Evolutionary conservation across 2,329 filamentous ascomycete genomes (phyloP).

Genomic region (Diaporthe sp.): DNA sequence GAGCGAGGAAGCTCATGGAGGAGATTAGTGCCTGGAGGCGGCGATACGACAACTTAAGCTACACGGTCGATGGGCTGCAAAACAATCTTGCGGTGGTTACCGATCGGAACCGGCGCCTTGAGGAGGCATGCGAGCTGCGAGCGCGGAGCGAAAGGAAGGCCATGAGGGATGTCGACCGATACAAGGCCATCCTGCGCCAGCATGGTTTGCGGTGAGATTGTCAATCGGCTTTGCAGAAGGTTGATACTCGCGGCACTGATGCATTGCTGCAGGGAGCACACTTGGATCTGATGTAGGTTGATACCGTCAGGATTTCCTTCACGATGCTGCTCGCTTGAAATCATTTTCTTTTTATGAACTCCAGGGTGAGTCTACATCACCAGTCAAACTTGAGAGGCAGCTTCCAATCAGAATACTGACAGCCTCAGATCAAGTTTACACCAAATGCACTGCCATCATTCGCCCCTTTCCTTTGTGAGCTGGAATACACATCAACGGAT

Average conservation of each 20-base stretch:
- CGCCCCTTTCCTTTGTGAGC: neutral
- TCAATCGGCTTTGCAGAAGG: neutral
- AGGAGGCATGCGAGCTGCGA: conserved; percentile 34
- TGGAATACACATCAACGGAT: neutral
- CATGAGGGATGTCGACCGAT: conserved; percentile 39
- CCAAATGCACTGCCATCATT: neutral
- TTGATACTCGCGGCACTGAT: neutral
- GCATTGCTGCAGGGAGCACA: neutral
- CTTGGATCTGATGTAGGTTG: conserved; percentile 5
- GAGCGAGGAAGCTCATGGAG: conserved; percentile 38
- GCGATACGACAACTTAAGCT: conserved; percentile 39
- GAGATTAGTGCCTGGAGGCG: conserved; percentile 46
- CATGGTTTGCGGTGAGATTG: conserved; percentile 40
- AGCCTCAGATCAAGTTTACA: neutral
- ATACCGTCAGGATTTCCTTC: neutral
- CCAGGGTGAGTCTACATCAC: conserved; percentile 10
- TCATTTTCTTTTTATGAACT: neutral
- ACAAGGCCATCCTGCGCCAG: conserved; percentile 43
- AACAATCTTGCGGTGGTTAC: conserved; percentile 45
- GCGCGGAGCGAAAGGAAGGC: conserved; percentile 31
- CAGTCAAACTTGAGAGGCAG: neutral
- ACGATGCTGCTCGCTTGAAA: neutral
- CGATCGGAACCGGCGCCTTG: conserved; percentile 44
- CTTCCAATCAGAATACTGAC: neutral
- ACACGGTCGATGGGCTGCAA: conserved; percentile 41